These are phyloP conservation scores for Vanrija pseudolonga DNA, from an alignment of 1,284 basidiomycete species.

Conservation along the genomic window DNA sequence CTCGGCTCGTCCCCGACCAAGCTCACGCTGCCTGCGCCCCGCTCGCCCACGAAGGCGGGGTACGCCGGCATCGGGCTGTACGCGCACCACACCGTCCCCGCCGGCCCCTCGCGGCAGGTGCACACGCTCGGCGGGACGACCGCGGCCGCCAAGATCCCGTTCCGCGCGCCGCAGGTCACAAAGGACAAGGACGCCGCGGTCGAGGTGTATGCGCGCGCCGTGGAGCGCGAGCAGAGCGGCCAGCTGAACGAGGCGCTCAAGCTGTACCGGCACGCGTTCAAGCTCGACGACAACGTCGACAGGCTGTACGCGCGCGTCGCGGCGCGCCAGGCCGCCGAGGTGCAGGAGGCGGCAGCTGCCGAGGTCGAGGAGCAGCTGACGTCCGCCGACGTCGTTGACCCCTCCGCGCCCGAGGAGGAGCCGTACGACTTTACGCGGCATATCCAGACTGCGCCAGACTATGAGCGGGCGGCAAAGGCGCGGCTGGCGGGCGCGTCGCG, in stretches of 20 bases:
- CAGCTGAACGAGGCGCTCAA: constrained; percentile 68
- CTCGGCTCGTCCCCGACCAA: background rate
- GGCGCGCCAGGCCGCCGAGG: constrained; percentile 3
- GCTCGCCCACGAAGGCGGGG: background rate
- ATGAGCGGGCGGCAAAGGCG: constrained; percentile 20
- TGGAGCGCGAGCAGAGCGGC: constrained; percentile 67
- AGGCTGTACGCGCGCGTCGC: constrained; percentile 26
- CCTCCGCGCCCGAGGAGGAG: constrained; percentile 26
- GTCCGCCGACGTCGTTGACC: constrained; percentile 34
- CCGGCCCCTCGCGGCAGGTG: constrained; percentile 12
- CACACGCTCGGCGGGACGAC: background rate
- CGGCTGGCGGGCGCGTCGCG: background rate
- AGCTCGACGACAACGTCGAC: constrained; percentile 56
- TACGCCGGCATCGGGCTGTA: background rate
- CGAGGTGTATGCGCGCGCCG: constrained; percentile 64
- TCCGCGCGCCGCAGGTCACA: constrained; percentile 11
- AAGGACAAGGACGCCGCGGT: constrained; percentile 53
- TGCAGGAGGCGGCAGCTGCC: background rate
- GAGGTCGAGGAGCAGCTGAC: constrained; percentile 8
- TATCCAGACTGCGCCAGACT: constrained; percentile 44
- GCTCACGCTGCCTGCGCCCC: background rate
- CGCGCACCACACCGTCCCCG: constrained; percentile 8
- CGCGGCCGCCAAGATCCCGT: constrained; percentile 8
- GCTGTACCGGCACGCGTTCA: constrained; percentile 74
- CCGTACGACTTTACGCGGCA: constrained; percentile 44